A percentile compares a stretch with the other conserved stretches of the same genome.
phyloP scores from a whole-genome alignment of 768 basidiomycete species.

The Pulveroboletus sp. region DNA sequence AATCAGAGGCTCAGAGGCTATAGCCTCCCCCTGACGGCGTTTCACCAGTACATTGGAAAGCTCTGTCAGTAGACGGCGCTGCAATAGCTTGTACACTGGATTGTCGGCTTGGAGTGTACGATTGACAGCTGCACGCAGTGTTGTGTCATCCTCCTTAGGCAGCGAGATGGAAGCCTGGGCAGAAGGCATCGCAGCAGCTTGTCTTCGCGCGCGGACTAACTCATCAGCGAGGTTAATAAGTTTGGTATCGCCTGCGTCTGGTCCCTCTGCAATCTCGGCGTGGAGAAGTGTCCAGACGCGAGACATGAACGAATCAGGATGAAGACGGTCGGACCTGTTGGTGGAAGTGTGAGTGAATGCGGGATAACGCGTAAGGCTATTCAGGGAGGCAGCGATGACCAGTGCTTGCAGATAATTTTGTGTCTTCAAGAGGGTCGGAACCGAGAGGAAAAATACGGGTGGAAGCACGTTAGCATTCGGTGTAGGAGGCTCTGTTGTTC shows the following conservation, averaged over 20 bases:
- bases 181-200: conserved; percentile 7
- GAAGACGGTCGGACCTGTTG: conserved; percentile 5
- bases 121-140: conserved; percentile 56
- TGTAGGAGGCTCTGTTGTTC: neutral
- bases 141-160: conserved; percentile 42
- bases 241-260: conserved; percentile 42
- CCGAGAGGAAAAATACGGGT: conserved; percentile 59
- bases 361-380: conserved; percentile 48
- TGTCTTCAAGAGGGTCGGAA: conserved; percentile 48
- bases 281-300: conserved; percentile 65
- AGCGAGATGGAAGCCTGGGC: conserved; percentile 2
- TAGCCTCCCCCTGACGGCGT: conserved; percentile 6
- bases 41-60: conserved; percentile 28
- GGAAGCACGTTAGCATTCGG: conserved; percentile 46
- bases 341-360: conserved; percentile 5
- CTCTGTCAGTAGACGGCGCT: conserved; percentile 49
- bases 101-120: conserved; percentile 57
- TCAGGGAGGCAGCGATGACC: conserved; percentile 57
- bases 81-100: conserved; percentile 63
- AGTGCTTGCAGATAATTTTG: conserved; percentile 73
- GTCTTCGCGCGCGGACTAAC: conserved; percentile 51
- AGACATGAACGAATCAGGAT: conserved; percentile 41
- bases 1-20: conserved; percentile 14
- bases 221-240: conserved; percentile 71
- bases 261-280: conserved; percentile 43